Evolutionary conservation across 2,329 filamentous ascomycete genomes (phyloP).

Genomic region (Thielaviopsis euricoi): DNA sequence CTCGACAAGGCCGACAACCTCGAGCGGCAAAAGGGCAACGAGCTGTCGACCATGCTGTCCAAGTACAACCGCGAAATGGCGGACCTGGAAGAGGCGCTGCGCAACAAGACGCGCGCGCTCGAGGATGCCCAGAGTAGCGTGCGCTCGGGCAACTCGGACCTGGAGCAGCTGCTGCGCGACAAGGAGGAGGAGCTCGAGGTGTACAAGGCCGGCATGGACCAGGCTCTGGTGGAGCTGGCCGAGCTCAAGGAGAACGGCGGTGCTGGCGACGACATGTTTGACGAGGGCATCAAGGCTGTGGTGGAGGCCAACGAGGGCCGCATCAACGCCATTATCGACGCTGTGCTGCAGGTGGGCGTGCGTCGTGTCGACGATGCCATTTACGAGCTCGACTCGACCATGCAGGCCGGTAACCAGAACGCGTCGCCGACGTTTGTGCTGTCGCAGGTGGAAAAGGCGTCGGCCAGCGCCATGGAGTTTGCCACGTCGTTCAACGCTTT

Average conservation of each 20-base stretch:
- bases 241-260: constrained; percentile 53
- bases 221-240: constrained; percentile 82
- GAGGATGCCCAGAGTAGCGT: constrained; percentile 69
- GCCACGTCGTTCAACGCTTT: constrained; percentile 97
- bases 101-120: constrained; percentile 72
- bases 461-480: constrained; percentile 87
- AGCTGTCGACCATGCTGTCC: constrained; percentile 83
- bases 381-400: constrained; percentile 91
- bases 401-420: constrained; percentile 98
- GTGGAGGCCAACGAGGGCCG: constrained; percentile 76
- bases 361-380: constrained; percentile 89
- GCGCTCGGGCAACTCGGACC: constrained; percentile 66
- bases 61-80: constrained; percentile 97
- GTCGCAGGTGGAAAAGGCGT: constrained; percentile 94
- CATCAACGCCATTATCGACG: constrained; percentile 96
- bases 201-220: constrained; percentile 95
- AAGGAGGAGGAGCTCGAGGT: constrained; percentile 98
- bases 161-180: constrained; percentile 71
- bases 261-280: constrained; percentile 62
- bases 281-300: constrained; percentile 81
- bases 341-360: constrained; percentile 82
- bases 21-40: constrained; percentile 84
- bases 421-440: constrained; percentile 88
- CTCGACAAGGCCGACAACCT: constrained; percentile 82
- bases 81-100: constrained; percentile 81